These are phyloP conservation scores for Lasiodiplodia citricola DNA, from an alignment of 2,329 filamentous ascomycete genomes.

Conservation along the genomic window DNA sequence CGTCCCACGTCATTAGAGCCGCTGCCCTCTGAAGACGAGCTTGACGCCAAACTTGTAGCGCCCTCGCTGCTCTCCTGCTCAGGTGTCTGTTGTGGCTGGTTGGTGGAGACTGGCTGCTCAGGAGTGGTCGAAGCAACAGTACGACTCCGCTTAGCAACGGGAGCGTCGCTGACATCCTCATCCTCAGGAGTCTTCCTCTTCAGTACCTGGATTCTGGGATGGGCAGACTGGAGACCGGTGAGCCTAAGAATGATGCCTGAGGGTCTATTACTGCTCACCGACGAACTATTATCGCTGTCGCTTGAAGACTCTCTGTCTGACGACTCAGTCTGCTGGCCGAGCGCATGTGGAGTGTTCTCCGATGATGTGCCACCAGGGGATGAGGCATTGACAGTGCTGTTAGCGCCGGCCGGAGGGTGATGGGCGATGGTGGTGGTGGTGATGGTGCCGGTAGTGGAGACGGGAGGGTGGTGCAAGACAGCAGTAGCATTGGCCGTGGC, in stretches of 20 bases:
- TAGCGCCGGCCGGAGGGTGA: too few species aligned
- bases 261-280: too few species aligned
- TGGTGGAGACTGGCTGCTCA: neutral
- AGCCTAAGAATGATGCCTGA: neutral
- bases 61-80: neutral
- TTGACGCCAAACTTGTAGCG: neutral
- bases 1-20: neutral
- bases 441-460: too few species aligned
- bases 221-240: neutral
- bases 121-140: neutral
- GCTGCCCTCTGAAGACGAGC: rapidly evolving
- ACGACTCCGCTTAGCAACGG: neutral
- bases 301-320: too few species aligned
- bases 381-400: too few species aligned
- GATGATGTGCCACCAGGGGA: too few species aligned
- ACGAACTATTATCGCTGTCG: neutral
- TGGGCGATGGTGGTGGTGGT: too few species aligned
- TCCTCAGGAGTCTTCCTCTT: neutral
- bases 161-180: neutral
- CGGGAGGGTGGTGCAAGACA: too few species aligned
- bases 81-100: neutral
- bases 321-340: too few species aligned
- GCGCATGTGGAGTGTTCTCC: too few species aligned
- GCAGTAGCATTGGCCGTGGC: too few species aligned
- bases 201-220: neutral